A percentile compares a stretch with the other conserved stretches of the same genome.
Conservation (phyloP, 306 rosid species). For the Begonia loranthoides region DNA sequence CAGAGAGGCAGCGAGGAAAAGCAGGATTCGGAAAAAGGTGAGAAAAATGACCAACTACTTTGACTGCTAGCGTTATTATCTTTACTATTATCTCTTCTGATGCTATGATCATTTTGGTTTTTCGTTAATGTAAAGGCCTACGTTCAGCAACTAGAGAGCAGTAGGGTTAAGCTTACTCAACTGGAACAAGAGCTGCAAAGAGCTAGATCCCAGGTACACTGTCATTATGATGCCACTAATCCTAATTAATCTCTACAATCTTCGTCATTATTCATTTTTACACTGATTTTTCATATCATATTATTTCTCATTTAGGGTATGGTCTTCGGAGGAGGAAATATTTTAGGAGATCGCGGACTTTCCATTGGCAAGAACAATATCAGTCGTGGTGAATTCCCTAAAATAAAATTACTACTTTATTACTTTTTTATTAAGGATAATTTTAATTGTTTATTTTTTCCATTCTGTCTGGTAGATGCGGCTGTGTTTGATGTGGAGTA, state of each 20-base stretch:
- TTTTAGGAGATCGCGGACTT: neutral
- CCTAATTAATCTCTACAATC: too few relatives aligned
- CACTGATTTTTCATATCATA: too few relatives aligned
- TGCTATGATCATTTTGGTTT: neutral
- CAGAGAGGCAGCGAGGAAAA: slow-evolving; percentile 99
- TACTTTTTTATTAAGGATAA: too few relatives aligned
- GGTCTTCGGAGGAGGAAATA: neutral
- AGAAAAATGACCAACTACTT: neutral
- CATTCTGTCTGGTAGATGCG: too few relatives aligned
- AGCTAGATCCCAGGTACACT: slow-evolving; percentile 81
- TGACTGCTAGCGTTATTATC: too few relatives aligned
- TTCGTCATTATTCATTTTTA: too few relatives aligned
- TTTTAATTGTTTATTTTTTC: too few relatives aligned
- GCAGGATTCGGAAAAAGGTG: slow-evolving; percentile 91
- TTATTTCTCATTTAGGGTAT: neutral
- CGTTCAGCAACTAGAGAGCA: slow-evolving; percentile 91
- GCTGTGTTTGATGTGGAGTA: slow-evolving; percentile 82
- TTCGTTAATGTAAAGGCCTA: slow-evolving; percentile 46
- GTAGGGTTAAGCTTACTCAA: slow-evolving; percentile 90
- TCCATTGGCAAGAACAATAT: neutral
- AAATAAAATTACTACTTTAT: too few relatives aligned
- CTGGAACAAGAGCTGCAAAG: slow-evolving; percentile 99
- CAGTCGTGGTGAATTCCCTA: neutral
- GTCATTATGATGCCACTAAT: neutral
- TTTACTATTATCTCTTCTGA: too few relatives aligned